A percentile compares a stretch with the other conserved stretches of the same genome.
These are phyloP conservation scores for Aureobasidium vineae DNA, from an alignment of 2,329 filamentous ascomycete genomes.

Conservation along the genomic window DNA sequence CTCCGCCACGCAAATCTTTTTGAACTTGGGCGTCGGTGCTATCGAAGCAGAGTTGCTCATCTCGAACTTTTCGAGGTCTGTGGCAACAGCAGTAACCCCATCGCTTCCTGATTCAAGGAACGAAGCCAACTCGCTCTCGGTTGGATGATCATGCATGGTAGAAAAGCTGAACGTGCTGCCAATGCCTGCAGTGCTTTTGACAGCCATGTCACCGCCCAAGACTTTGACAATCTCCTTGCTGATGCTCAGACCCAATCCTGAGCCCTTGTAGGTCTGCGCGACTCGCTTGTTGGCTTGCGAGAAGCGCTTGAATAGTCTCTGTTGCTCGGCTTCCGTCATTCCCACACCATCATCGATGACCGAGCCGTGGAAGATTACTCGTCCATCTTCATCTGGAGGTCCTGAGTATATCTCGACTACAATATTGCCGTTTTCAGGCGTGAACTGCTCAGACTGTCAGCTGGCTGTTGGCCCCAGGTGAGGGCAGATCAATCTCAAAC, in stretches of 20 bases:
- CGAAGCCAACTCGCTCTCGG: constrained; percentile 5
- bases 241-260: constrained; percentile 26
- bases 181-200: constrained; percentile 26
- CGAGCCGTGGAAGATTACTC: constrained; percentile 20
- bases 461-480: background rate
- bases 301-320: constrained; percentile 26
- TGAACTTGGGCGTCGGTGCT: constrained; percentile 1
- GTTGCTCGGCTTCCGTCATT: constrained; percentile 26
- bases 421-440: constrained; percentile 24
- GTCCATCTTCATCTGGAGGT: background rate
- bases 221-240: constrained; percentile 25
- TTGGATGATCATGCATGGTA: constrained; percentile 18
- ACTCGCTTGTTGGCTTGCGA: constrained; percentile 28
- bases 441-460: constrained; percentile 9
- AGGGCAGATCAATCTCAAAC: background rate
- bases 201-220: constrained; percentile 25
- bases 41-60: background rate
- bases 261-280: constrained; percentile 26
- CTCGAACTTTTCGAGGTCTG: constrained; percentile 9
- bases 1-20: constrained; percentile 25
- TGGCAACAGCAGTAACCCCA: background rate
- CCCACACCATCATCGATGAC: constrained; percentile 26
- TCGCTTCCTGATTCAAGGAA: background rate
- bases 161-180: constrained; percentile 27
- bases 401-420: constrained; percentile 11